phyloP scores from a whole-genome alignment of 2,329 filamentous ascomycete genomes.

The Hysterium pulicare region DNA sequence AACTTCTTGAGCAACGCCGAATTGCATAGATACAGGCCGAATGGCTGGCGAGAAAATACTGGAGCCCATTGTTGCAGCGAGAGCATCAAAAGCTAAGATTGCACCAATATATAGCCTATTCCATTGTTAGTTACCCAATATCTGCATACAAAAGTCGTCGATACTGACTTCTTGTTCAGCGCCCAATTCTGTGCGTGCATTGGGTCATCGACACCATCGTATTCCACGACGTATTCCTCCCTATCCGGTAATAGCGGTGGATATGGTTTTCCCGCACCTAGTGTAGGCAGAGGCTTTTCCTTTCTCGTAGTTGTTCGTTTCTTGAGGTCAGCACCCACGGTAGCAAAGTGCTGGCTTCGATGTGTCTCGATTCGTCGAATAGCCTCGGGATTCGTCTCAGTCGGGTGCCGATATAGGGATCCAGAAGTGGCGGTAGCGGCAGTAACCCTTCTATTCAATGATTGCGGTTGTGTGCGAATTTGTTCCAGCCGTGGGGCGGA shows the following conservation, averaged over 20 bases:
- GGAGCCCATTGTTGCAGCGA: slow-evolving; percentile 65
- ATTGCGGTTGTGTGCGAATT: slow-evolving; percentile 22
- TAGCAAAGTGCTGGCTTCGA: slow-evolving; percentile 66
- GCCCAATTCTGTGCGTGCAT: slow-evolving; percentile 89
- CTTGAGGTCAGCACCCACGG: slow-evolving; percentile 56
- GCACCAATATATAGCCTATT: slow-evolving; percentile 54
- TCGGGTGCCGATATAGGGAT: slow-evolving; percentile 30
- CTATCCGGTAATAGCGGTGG: slow-evolving; percentile 66
- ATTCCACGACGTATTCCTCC: slow-evolving; percentile 79
- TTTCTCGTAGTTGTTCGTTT: slow-evolving; percentile 46
- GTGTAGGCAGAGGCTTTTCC: slow-evolving; percentile 59
- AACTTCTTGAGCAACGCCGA: slow-evolving; percentile 25
- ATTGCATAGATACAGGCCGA: slow-evolving; percentile 24
- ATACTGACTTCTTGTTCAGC: slow-evolving; percentile 66
- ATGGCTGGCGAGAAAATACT: slow-evolving; percentile 43
- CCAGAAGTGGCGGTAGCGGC: slow-evolving; percentile 15
- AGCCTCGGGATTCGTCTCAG: slow-evolving; percentile 65
- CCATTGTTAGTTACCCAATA: background rate
- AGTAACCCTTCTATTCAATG: slow-evolving; percentile 17
- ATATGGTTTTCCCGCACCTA: slow-evolving; percentile 70
- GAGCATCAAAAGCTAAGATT: slow-evolving; percentile 70
- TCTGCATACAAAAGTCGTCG: background rate
- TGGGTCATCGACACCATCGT: slow-evolving; percentile 78
- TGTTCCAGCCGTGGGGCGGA: slow-evolving; percentile 21
- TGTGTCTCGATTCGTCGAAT: slow-evolving; percentile 70